Conservation (phyloP, 192 early-diverging fungal genomes). For the Podila horticola region DNA sequence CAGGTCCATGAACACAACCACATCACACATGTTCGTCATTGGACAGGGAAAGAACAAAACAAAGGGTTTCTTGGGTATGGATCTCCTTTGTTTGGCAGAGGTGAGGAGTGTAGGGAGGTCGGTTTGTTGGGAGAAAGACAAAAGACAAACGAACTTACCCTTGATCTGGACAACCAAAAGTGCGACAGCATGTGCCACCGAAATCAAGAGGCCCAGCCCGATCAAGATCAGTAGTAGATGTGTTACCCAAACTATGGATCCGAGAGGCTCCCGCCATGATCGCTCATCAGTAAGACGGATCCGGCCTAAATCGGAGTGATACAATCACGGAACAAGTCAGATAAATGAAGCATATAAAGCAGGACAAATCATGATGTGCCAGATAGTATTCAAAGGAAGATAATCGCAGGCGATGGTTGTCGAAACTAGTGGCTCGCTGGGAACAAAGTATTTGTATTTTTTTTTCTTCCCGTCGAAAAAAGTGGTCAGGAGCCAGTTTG, state of each 20-base stretch:
- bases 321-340: neutral
- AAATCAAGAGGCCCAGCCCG: conserved; percentile 21
- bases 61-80: too few species aligned
- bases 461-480: neutral
- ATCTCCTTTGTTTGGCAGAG: too few species aligned
- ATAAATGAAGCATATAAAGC: neutral
- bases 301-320: conserved; percentile 12
- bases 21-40: too few species aligned
- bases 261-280: conserved; percentile 22
- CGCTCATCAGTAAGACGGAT: conserved; percentile 23
- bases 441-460: too few species aligned
- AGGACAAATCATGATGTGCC: neutral
- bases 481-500: neutral
- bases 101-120: too few species aligned
- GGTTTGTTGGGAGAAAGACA: too few species aligned
- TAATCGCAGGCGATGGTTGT: too few species aligned
- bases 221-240: conserved; percentile 18
- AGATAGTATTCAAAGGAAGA: too few species aligned
- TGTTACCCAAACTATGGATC: conserved; percentile 6
- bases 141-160: conserved; percentile 7
- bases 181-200: conserved; percentile 25
- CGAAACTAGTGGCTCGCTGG: neutral
- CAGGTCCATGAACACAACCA: too few species aligned
- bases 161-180: conserved; percentile 22
- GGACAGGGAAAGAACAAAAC: too few species aligned